Evolutionary conservation across 2,329 filamentous ascomycete species (phyloP), one percentile per base, ranked within the genome.

Genomic region (Beauveria caledonica): DNA sequence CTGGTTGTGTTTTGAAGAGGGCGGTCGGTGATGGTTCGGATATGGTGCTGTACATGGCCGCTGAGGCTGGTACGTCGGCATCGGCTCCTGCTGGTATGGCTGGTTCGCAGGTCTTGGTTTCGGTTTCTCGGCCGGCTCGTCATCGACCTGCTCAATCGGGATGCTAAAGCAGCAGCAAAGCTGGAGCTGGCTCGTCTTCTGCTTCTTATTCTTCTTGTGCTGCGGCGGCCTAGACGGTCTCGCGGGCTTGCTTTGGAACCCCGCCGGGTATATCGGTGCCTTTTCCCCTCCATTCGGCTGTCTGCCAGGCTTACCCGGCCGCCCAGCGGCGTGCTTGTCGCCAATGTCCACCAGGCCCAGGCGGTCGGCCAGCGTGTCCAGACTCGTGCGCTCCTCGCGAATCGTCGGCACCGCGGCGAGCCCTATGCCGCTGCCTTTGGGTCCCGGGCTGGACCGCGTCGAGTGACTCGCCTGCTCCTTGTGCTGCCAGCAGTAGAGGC

Each of bases 401-500:
- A 86, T 82, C 7, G 84, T 80, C 4, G 81, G 76, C 19, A 76
- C 70, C 10, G 36, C n/a, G 25, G 13, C 48, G 10, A 36, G 15
- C n/a, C 51, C 33, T 11, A 3, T 36, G 33, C 11, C 33, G 46
- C 70, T 72, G 61, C 68, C 68, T 46, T 72, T 71, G 5, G 76
- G 77, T 1, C 77, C 77, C 2, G 78, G 76, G 63, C 74, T 80
- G 19, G 78, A 78, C 49, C 71, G 72, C 2, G 78, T 71, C 9
- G 79, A 78, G 61, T 72, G 68, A 65, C 71, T 69, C 60, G 90
- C 90, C 73, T 99, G 94, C 61, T 94, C 90, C 71, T 90, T 92
- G 77, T 99, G 94, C 72, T 97, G 92, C 88, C 90, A 96, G 78
- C 93, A 97, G 75, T 92, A 97, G 54, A 87, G 82, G n/a, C 75